phyloP scores from a whole-genome alignment of 495 filamentous ascomycete species.

The Penicillium tannophilum region DNA sequence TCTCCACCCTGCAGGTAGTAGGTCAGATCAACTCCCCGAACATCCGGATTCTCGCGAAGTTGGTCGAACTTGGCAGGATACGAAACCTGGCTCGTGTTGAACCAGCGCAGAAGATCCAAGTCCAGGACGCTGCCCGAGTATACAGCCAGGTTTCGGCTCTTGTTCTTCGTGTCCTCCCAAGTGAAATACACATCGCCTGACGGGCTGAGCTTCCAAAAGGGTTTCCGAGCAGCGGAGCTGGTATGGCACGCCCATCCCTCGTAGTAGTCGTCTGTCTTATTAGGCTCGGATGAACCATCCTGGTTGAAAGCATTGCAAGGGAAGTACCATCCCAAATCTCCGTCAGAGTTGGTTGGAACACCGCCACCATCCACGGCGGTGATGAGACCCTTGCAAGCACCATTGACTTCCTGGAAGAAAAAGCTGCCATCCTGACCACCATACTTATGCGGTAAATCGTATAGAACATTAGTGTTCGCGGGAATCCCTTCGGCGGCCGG shows the following conservation, averaged over 20 bases:
- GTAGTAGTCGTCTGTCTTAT: slow-evolving; percentile 73
- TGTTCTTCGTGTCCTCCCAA: slow-evolving; percentile 93
- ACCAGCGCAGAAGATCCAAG: slow-evolving; percentile 87
- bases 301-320: slow-evolving; percentile 91
- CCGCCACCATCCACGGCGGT: slow-evolving; percentile 68
- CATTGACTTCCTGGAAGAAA: slow-evolving; percentile 98
- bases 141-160: slow-evolving; percentile 82
- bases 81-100: slow-evolving; percentile 81
- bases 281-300: slow-evolving; percentile 80
- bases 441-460: slow-evolving; percentile 75
- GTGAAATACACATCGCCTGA: slow-evolving; percentile 87
- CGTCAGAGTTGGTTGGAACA: slow-evolving; percentile 72
- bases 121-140: slow-evolving; percentile 95
- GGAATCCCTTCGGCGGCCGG: slow-evolving; percentile 79
- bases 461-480: slow-evolving; percentile 70
- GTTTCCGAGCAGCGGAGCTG: slow-evolving; percentile 59
- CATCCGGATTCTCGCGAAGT: slow-evolving; percentile 70
- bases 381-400: slow-evolving; percentile 92
- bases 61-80: slow-evolving; percentile 79
- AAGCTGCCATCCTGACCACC: slow-evolving; percentile 93
- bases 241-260: slow-evolving; percentile 92
- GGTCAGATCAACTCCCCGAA: slow-evolving; percentile 89
- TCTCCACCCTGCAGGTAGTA: slow-evolving; percentile 74
- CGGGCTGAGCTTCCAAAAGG: slow-evolving; percentile 68
- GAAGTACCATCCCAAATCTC: slow-evolving; percentile 94